Evolutionary conservation across 2,329 filamentous ascomycete genomes (phyloP).

Genomic region (Fusarium transvaalense): DNA sequence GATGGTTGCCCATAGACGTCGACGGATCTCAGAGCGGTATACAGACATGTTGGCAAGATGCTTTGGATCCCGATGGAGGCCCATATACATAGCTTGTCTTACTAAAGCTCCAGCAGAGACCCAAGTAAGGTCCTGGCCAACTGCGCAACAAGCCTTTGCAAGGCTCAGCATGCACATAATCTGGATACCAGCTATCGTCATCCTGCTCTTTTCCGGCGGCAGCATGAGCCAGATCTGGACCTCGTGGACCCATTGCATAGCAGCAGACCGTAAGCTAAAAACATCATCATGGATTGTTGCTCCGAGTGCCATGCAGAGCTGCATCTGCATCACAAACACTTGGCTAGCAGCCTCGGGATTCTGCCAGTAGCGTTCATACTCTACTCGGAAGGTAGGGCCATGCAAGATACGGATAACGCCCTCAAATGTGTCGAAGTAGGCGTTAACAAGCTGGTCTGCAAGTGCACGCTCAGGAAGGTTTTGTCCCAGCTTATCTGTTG

Average conservation of each 20-base stretch:
- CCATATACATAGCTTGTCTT: slow-evolving; percentile 69
- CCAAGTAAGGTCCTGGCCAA: slow-evolving; percentile 66
- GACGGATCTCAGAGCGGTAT: slow-evolving; percentile 65
- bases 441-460: slow-evolving; percentile 64
- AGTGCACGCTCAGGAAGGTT: slow-evolving; percentile 56
- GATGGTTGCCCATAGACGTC: slow-evolving; percentile 68
- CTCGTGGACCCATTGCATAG: slow-evolving; percentile 65
- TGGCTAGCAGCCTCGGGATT: slow-evolving; percentile 55
- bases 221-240: slow-evolving; percentile 64
- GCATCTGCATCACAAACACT: slow-evolving; percentile 65
- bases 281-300: slow-evolving; percentile 61
- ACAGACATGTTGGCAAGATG: slow-evolving; percentile 61
- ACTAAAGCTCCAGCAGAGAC: slow-evolving; percentile 63
- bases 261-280: slow-evolving; percentile 58
- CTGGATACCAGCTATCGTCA: slow-evolving; percentile 64
- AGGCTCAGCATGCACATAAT: slow-evolving; percentile 64
- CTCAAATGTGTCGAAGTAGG: slow-evolving; percentile 69
- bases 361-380: slow-evolving; percentile 66
- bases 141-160: slow-evolving; percentile 61
- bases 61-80: slow-evolving; percentile 68
- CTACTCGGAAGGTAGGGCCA: slow-evolving; percentile 66
- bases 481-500: slow-evolving; percentile 55
- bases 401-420: slow-evolving; percentile 69
- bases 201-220: slow-evolving; percentile 61
- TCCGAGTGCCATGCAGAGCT: slow-evolving; percentile 66